Base-by-base conservation (phyloP, 768 basidiomycete genomes). In the Naematelia aurantialba region DNA sequence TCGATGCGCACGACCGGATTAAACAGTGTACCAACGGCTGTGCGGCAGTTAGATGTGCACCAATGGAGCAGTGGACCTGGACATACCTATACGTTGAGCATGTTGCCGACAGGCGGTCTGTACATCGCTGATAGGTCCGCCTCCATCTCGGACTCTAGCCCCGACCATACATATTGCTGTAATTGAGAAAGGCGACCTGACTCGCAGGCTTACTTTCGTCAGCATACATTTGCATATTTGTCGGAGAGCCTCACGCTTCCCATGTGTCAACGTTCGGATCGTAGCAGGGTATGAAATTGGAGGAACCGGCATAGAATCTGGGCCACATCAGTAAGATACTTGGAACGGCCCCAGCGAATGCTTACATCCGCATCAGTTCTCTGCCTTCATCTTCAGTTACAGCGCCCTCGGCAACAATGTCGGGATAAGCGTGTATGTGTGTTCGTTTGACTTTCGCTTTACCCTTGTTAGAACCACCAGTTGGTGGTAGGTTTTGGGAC, bases 141-240 rank as follows among this genome's bases (percentile, higher is more conserved):
- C 91, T 26, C 89, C 91, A 74, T 94, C 92, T 56, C 89, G 84
- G 30, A 92, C 89, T 58, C 87, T 85, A 12, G 91, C 87, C 2
- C 89, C 92, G 34, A 93, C 89, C 87, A 92, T 89, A 73, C 92
- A 91, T 30, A 97, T 93, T 21, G 87, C 85, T 66, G 93, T 86
- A 22, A 97, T 87, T 44, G 90, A 90, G 78, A 94, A 96, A 0
- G 92, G 93, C 52, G 91, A 94, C 48, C 92, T 85, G 58, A 87
- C 84, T 70, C 89, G 89, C 57, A 97, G 80, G 19, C 72, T 75
- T 47, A 1, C 19, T 10, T 56, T 4, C 29, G 50, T 55, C 51
- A 61, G 56, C 58, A 22, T 46, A 14, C 12, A 3, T 5, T 19
- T 13, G 21, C 27, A n/a, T 19, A 4, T 21, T 4, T 27, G 22